Evolutionary conservation across 2,329 filamentous ascomycete species (phyloP), one percentile per base, ranked within the genome.

Genomic region (Metarhizium anisopliae): DNA sequence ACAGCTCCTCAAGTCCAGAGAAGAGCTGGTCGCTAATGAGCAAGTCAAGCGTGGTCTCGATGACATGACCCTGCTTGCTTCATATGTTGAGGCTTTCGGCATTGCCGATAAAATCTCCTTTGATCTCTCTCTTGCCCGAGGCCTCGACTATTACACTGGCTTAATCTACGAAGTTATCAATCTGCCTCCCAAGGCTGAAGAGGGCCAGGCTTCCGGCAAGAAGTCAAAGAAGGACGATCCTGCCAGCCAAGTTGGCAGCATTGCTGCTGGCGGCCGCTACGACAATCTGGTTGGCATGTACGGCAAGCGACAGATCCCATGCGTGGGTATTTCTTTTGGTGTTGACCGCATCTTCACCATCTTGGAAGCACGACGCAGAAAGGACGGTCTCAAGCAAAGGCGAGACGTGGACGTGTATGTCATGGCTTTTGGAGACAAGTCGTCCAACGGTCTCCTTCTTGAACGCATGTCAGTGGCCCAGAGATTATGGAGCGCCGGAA

Each of bases 251-350:
- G 89, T 96, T 11, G 92, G 91, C 60, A 93, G 88, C 68, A 86
- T 96, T 35, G 92, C 91, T 49, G 92, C 91, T 4, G 92, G 91
- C 67, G 90, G 91, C 49, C 86, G 92, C 59, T 96, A 96, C 71
- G 93, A 96, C 72, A 87, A 94, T 67, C 81, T 96, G 4, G 93
- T 96, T 5, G 89, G 89, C 73, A 96, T 96, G 90, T 96, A 96
- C 77, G 86, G 86, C 64, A 93, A 92, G 74, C 82, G 77, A 25
- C 85, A 92, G 68, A 90, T 96, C 55, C 93, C 71, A 20, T 75
- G 72, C 52, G 70, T 73, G 10, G 70, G 70, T 53, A 89, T 95
- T 62, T 96, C 92, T 2, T 96, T 97, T 67, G 93, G 93, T 55
- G 90, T 96, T 51, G 93, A 97, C 72, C 86, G 93, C 63, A 96